These are phyloP conservation scores for Selenicereus undatus DNA, from an alignment of 148 eudicot genomes.

Conservation along the genomic window DNA sequence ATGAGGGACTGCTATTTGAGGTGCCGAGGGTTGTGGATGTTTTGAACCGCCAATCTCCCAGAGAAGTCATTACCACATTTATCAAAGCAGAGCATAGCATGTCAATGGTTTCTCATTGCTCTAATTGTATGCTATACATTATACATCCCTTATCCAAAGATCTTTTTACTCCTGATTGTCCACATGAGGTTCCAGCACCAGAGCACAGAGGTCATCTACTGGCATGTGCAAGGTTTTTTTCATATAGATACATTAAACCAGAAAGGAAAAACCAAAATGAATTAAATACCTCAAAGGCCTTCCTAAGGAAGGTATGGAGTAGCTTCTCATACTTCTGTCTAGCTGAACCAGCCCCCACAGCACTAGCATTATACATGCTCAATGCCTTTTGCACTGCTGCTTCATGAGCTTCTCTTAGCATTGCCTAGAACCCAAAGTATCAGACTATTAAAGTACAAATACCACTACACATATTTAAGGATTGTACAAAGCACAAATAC, in stretches of 20 bases:
- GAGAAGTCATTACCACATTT: background rate
- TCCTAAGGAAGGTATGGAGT: constrained; percentile 60
- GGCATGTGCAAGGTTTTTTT: background rate
- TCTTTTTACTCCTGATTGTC: background rate
- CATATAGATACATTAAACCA: background rate
- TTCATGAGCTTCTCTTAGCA: constrained; percentile 90
- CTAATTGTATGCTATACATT: background rate
- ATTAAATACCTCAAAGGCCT: constrained; percentile 79
- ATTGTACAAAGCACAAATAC: background rate
- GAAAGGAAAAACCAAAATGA: background rate
- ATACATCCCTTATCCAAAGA: background rate
- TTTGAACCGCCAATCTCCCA: background rate
- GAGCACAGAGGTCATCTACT: background rate
- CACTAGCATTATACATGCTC: constrained; percentile 65
- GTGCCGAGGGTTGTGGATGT: background rate
- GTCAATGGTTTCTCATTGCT: background rate
- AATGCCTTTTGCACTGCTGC: constrained; percentile 64
- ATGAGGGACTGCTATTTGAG: too few relatives aligned
- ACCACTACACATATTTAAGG: constrained; percentile 14
- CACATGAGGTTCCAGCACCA: background rate
- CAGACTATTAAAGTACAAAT: background rate
- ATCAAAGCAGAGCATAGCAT: background rate
- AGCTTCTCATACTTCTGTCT: constrained; percentile 89
- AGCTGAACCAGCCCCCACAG: constrained; percentile 77
- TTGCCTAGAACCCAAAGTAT: constrained; percentile 44